These are phyloP conservation scores for Candida ponderosae DNA, from an alignment of 805 yeast species.

Conservation along the genomic window DNA sequence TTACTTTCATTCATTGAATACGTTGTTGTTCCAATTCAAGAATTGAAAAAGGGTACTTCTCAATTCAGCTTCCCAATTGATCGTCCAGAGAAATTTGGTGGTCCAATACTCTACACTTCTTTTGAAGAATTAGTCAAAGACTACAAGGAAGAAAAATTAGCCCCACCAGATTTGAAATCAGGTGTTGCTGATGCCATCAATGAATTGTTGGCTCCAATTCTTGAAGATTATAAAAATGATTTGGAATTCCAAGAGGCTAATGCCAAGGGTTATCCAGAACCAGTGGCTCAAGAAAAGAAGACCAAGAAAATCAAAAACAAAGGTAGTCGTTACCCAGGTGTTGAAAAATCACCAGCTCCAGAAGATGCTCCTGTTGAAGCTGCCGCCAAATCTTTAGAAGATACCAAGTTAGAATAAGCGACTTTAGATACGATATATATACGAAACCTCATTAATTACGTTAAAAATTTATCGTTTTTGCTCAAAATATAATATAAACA, in stretches of 20 bases:
- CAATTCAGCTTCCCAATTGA: constrained; percentile 63
- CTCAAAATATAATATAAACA: background rate
- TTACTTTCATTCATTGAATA: constrained; percentile 76
- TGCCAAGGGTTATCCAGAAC: constrained; percentile 79
- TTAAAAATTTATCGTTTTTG: background rate
- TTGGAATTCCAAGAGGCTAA: constrained; percentile 71
- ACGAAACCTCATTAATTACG: background rate
- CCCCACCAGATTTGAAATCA: constrained; percentile 89
- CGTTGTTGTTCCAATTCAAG: constrained; percentile 82
- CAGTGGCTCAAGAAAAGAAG: constrained; percentile 48
- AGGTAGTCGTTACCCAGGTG: constrained; percentile 88
- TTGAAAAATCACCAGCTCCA: constrained; percentile 17
- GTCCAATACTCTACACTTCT: constrained; percentile 67
- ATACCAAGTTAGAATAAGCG: constrained; percentile 24
- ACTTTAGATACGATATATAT: constrained; percentile 1
- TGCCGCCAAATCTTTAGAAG: constrained; percentile 30
- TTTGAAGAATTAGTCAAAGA: constrained; percentile 66
- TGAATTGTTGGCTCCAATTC: constrained; percentile 74
- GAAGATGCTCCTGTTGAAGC: constrained; percentile 20
- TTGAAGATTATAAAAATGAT: constrained; percentile 52
- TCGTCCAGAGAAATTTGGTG: constrained; percentile 97
- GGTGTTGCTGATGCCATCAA: constrained; percentile 89
- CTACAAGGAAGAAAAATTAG: constrained; percentile 62
- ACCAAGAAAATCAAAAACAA: constrained; percentile 77
- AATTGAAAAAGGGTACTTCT: constrained; percentile 54